phyloP scores from a whole-genome alignment of 192 early-diverging fungal genomes.

The Entomortierella chlamydospora region DNA sequence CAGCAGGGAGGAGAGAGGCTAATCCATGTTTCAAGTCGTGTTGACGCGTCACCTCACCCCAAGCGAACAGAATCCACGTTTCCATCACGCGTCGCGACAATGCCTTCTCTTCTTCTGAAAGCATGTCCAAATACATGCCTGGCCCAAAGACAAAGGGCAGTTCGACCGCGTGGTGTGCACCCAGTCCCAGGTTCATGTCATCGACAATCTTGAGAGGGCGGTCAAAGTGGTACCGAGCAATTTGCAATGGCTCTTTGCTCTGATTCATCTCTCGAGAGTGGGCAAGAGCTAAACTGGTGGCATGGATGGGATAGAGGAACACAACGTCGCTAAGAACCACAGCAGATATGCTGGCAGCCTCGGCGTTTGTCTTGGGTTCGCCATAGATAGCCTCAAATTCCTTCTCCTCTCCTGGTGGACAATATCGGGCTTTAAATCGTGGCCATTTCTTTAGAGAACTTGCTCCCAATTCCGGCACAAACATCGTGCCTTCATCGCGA shows the following conservation, averaged over 20 bases:
- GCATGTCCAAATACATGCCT: slow-evolving; percentile 15
- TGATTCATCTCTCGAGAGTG: neutral
- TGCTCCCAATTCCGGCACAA: slow-evolving; percentile 34
- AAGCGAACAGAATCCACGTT: slow-evolving; percentile 46
- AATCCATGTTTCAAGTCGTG: slow-evolving; percentile 23
- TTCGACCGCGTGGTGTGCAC: slow-evolving; percentile 46
- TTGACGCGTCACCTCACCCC: slow-evolving; percentile 35
- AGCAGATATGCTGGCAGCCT: slow-evolving; percentile 22
- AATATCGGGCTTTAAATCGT: slow-evolving; percentile 28
- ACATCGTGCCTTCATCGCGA: slow-evolving; percentile 39
- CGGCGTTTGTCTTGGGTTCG: slow-evolving; percentile 23
- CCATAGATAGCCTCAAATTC: slow-evolving; percentile 44
- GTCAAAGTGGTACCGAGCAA: slow-evolving; percentile 44
- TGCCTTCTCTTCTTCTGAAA: slow-evolving; percentile 38
- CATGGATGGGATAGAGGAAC: slow-evolving; percentile 35
- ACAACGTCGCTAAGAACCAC: slow-evolving; percentile 21
- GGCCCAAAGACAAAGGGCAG: slow-evolving; percentile 37
- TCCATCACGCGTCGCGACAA: slow-evolving; percentile 35
- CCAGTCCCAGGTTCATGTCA: slow-evolving; percentile 31
- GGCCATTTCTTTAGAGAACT: slow-evolving; percentile 39
- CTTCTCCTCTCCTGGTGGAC: slow-evolving; percentile 36
- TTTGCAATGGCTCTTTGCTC: slow-evolving; percentile 1
- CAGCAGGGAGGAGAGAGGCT: slow-evolving; percentile 31
- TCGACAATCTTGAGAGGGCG: slow-evolving; percentile 34
- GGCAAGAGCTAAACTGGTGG: slow-evolving; percentile 14